A percentile compares a stretch with the other conserved stretches of the same genome.
Evolutionary conservation across 306 rosid species (phyloP).

Genomic region (Urtica urens): DNA sequence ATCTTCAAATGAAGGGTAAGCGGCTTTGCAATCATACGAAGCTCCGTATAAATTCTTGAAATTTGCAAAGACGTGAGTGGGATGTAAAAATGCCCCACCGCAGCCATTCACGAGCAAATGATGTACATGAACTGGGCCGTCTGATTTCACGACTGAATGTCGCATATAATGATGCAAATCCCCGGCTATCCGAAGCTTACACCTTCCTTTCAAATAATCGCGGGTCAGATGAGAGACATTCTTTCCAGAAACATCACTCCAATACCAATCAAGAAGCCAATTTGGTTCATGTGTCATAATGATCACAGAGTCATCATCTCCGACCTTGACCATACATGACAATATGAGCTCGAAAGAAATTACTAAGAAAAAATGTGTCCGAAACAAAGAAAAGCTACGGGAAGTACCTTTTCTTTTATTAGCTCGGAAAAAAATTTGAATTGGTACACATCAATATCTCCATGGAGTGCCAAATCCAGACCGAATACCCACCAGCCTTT

Average conservation of each 20-base stretch:
- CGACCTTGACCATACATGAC: constrained; percentile 44
- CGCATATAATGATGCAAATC: constrained; percentile 99
- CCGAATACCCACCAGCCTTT: constrained; percentile 97
- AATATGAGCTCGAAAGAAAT: constrained; percentile 14
- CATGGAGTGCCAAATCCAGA: constrained; percentile 84
- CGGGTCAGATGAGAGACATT: constrained; percentile 68
- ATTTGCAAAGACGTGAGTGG: constrained; percentile 86
- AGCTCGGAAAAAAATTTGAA: constrained; percentile 88
- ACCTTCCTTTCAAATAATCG: constrained; percentile 84
- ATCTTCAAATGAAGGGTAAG: constrained; percentile 93
- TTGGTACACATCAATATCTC: constrained; percentile 94
- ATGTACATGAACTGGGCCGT: constrained; percentile 57
- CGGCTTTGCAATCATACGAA: constrained; percentile 74
- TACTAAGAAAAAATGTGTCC: constrained; percentile 5
- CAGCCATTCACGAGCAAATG: constrained; percentile 95
- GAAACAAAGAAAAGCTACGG: constrained; percentile 3
- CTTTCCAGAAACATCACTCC: constrained; percentile 76
- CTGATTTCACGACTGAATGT: constrained; percentile 72
- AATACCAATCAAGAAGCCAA: constrained; percentile 96
- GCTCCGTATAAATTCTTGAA: constrained; percentile 49
- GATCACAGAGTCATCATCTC: constrained; percentile 72
- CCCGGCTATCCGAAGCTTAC: constrained; percentile 94
- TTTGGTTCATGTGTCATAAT: constrained; percentile 85
- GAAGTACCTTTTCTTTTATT: constrained; percentile 54
- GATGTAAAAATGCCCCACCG: constrained; percentile 98